Evolutionary conservation across 2,329 filamentous ascomycete species (phyloP).

Genomic region (Paracamarosporium sp.): DNA sequence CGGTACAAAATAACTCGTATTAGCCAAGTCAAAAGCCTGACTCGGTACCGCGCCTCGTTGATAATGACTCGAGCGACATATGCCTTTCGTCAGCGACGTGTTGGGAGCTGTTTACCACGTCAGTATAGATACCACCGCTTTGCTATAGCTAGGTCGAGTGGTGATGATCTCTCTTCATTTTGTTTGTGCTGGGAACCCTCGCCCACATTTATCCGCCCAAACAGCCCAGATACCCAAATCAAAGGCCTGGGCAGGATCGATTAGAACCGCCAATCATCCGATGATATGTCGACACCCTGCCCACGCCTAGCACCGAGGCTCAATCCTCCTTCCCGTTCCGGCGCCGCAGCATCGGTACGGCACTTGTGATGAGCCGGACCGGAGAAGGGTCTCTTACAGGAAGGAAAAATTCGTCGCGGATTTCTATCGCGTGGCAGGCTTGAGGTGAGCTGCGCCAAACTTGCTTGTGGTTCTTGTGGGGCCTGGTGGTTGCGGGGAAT

Average conservation of each 20-base stretch:
- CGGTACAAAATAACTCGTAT: background rate
- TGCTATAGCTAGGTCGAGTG: background rate
- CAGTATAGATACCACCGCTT: background rate
- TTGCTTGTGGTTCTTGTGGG: background rate
- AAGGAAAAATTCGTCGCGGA: background rate
- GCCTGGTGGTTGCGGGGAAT: background rate
- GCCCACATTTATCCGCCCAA: conserved; percentile 1
- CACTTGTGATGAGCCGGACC: background rate
- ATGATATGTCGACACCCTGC: background rate
- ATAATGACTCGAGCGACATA: background rate
- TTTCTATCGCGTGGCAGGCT: background rate
- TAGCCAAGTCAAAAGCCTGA: conserved; percentile 1
- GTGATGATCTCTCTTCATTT: background rate
- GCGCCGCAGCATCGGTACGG: conserved; percentile 8
- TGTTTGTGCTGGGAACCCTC: background rate
- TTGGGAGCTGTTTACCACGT: background rate
- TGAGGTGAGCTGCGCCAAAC: background rate
- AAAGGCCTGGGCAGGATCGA: background rate
- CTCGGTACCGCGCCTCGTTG: background rate
- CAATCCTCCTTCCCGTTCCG: conserved; percentile 6
- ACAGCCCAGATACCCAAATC: background rate
- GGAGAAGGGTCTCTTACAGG: background rate
- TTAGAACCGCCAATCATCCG: background rate
- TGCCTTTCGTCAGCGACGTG: background rate
- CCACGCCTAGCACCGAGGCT: background rate